Conservation (phyloP, 2,329 filamentous ascomycete species). For the Fusarium piperis region DNA sequence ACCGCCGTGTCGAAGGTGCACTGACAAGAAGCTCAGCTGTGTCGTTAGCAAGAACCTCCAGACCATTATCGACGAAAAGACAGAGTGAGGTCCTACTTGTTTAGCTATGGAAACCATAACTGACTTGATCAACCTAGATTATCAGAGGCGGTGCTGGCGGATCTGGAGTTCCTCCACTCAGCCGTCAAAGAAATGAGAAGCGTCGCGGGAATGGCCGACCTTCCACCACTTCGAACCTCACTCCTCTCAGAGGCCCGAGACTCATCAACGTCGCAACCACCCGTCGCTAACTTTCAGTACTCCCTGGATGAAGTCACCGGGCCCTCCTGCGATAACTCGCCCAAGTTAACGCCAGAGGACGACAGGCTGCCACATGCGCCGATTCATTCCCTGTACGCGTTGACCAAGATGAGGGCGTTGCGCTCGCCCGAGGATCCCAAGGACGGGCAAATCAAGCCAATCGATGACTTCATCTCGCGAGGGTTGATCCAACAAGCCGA, state of each 20-base stretch:
- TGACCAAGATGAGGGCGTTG: conserved; percentile 47
- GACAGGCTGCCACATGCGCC: conserved; percentile 46
- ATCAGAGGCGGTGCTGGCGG: conserved; percentile 19
- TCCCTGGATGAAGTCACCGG: conserved; percentile 34
- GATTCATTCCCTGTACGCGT: conserved; percentile 48
- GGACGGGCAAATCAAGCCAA: background rate
- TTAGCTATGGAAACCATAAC: background rate
- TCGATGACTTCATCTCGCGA: conserved; percentile 46
- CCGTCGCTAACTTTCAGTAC: background rate
- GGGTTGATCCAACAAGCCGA: conserved; percentile 56
- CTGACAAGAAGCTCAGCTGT: conserved; percentile 46
- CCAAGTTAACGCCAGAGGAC: conserved; percentile 37
- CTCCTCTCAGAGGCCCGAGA: background rate
- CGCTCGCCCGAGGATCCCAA: conserved; percentile 40
- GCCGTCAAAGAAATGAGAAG: conserved; percentile 10
- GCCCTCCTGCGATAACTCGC: conserved; percentile 30
- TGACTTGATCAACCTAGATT: background rate
- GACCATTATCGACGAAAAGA: conserved; percentile 50
- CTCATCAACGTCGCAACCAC: background rate
- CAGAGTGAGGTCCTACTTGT: conserved; percentile 39
- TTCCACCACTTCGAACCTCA: conserved; percentile 2
- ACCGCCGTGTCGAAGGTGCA: conserved; percentile 49
- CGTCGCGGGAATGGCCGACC: background rate
- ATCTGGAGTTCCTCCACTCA: conserved; percentile 5
- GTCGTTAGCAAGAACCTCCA: conserved; percentile 52